Conservation (phyloP, 768 basidiomycete species). For the Suillus weaverae region DNA sequence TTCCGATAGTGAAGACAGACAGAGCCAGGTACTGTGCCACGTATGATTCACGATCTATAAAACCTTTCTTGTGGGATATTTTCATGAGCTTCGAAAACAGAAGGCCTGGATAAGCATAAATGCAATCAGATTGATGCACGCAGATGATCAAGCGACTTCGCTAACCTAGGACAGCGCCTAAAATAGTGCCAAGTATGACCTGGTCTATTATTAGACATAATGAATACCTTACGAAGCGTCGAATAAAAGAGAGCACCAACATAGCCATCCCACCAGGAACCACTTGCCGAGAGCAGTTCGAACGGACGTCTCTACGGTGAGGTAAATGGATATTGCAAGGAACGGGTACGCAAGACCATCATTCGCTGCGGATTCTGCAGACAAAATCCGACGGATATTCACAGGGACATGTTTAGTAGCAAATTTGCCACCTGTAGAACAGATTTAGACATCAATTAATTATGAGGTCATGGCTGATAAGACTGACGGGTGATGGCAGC, state of each 20-base stretch:
- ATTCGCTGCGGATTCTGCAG: conserved; percentile 92
- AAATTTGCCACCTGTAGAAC: conserved; percentile 61
- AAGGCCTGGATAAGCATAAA: conserved; percentile 43
- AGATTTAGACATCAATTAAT: not conserved
- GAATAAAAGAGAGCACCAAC: conserved; percentile 38
- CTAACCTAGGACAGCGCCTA: conserved; percentile 60
- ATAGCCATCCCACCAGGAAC: conserved; percentile 84
- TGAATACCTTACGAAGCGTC: conserved; percentile 1
- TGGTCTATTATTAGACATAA: conserved; percentile 53
- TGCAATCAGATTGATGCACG: not conserved
- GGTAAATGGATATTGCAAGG: conserved; percentile 80
- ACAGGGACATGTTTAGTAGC: conserved; percentile 68
- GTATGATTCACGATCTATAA: conserved; percentile 81
- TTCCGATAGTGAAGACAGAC: conserved; percentile 73
- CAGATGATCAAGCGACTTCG: not conserved
- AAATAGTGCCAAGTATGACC: conserved; percentile 69
- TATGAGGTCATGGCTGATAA: not conserved
- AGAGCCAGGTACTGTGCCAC: conserved; percentile 82
- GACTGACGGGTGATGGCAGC: conserved; percentile 71
- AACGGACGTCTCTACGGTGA: conserved; percentile 67
- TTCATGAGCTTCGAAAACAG: conserved; percentile 74
- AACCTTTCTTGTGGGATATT: conserved; percentile 57
- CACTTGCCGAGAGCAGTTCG: conserved; percentile 75
- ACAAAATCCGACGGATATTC: conserved; percentile 77
- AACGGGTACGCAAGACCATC: conserved; percentile 97